These are phyloP conservation scores for Cladosporium oxysporum DNA, from an alignment of 2,329 filamentous ascomycete species.

Conservation along the genomic window DNA sequence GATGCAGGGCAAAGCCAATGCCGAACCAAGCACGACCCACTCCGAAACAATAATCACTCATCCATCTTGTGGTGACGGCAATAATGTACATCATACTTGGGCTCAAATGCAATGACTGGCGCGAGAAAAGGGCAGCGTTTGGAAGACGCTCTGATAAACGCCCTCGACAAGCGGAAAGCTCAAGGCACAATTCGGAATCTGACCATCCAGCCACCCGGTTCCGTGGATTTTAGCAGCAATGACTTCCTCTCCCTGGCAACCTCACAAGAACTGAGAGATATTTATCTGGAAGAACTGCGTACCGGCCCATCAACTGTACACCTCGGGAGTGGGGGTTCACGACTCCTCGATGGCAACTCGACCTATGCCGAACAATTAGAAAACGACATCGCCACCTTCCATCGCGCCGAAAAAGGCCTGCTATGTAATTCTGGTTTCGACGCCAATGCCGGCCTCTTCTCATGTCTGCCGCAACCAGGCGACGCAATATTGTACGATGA, in stretches of 20 bases:
- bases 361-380: constrained; percentile 62
- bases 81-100: background rate
- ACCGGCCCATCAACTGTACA: constrained; percentile 40
- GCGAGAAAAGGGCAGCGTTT: constrained; percentile 19
- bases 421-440: constrained; percentile 61
- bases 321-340: constrained; percentile 60
- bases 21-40: constrained; percentile 6
- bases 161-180: constrained; percentile 43
- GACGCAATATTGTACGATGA: constrained; percentile 69
- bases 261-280: constrained; percentile 48
- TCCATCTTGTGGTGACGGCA: background rate
- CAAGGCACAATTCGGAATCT: constrained; percentile 50
- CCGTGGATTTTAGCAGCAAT: constrained; percentile 64
- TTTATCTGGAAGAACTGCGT: constrained; percentile 52
- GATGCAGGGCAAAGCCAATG: constrained; percentile 9
- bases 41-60: background rate
- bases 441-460: constrained; percentile 52
- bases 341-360: constrained; percentile 67
- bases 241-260: constrained; percentile 63
- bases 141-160: constrained; percentile 31
- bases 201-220: constrained; percentile 45
- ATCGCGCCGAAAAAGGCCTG: constrained; percentile 58
- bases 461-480: constrained; percentile 48
- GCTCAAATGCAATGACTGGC: background rate
- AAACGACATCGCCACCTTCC: constrained; percentile 59